A percentile compares a stretch with the other conserved stretches of the same genome.
Evolutionary conservation across 352 stramenopile species (phyloP).

Genomic region (Globisporangium uncinulatum): DNA sequence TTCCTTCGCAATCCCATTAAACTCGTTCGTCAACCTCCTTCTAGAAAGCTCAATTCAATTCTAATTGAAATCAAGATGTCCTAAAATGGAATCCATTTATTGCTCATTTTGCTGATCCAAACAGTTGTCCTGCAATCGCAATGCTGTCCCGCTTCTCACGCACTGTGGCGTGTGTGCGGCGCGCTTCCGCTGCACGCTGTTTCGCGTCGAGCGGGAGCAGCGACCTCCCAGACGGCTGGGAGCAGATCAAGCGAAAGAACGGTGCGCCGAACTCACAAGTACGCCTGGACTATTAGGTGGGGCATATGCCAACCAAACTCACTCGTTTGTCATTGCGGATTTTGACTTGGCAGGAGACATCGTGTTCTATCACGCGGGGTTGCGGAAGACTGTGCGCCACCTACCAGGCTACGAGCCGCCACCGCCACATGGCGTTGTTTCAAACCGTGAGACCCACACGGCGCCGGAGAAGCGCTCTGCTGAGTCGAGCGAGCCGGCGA

Average conservation of each 20-base stretch:
- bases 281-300: neutral
- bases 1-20: too few relatives aligned
- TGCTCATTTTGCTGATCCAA: too few relatives aligned
- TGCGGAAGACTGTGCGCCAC: conserved; percentile 56
- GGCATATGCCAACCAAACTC: neutral
- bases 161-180: neutral
- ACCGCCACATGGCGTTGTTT: neutral
- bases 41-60: too few relatives aligned
- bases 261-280: conserved; percentile 18
- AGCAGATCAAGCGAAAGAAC: conserved; percentile 52
- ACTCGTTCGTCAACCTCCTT: too few relatives aligned
- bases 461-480: neutral
- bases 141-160: neutral
- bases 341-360: conserved; percentile 29
- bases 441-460: neutral
- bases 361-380: conserved; percentile 57
- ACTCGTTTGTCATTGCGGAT: neutral
- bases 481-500: conserved; percentile 8
- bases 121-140: too few relatives aligned
- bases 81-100: too few relatives aligned
- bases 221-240: conserved; percentile 45
- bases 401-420: conserved; percentile 28
- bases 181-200: neutral
- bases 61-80: too few relatives aligned
- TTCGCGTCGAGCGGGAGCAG: neutral